phyloP scores from a whole-genome alignment of 2,329 filamentous ascomycete genomes.

The Thelonectria rubi region DNA sequence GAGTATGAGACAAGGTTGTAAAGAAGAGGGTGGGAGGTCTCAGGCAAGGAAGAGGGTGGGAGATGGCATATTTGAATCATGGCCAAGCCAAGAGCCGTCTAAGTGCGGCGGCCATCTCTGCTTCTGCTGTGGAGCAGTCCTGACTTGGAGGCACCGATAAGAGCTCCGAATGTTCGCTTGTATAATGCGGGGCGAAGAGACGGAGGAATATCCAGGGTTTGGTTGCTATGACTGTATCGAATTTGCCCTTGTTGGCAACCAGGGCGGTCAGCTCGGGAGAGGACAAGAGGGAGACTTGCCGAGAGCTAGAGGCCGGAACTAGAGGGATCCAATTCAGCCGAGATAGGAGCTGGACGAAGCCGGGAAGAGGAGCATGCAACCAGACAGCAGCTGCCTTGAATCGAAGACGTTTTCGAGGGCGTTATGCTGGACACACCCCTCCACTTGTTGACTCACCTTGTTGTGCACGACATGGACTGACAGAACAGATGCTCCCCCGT shows the following conservation, averaged over 20 bases:
- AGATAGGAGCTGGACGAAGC: slow-evolving; percentile 11
- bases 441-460: slow-evolving; percentile 14
- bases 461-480: not conserved
- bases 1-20: not conserved
- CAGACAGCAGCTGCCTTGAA: not conserved
- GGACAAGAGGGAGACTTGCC: not conserved
- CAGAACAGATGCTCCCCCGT: not conserved
- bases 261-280: not conserved
- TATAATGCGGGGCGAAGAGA: slow-evolving; percentile 38
- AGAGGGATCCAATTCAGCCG: slow-evolving; percentile 13
- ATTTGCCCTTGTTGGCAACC: not conserved
- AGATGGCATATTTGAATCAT: slow-evolving; percentile 42
- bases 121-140: slow-evolving; percentile 28
- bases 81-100: slow-evolving; percentile 25
- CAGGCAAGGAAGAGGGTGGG: slow-evolving; percentile 29
- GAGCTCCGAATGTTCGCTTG: slow-evolving; percentile 33
- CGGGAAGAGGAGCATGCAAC: not conserved
- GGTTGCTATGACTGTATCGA: slow-evolving; percentile 8
- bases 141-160: slow-evolving; percentile 36
- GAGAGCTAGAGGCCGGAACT: slow-evolving; percentile 1
- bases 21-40: slow-evolving; percentile 3
- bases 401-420: slow-evolving; percentile 8
- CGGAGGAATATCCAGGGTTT: not conserved
- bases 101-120: slow-evolving; percentile 30
- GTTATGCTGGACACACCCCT: slow-evolving; percentile 3